Percentiles rank a stretch among this genome's conserved stretches.
Evolutionary conservation across 164 flowering plant genomes (phyloP).

Genomic region (Annona squamosa): DNA sequence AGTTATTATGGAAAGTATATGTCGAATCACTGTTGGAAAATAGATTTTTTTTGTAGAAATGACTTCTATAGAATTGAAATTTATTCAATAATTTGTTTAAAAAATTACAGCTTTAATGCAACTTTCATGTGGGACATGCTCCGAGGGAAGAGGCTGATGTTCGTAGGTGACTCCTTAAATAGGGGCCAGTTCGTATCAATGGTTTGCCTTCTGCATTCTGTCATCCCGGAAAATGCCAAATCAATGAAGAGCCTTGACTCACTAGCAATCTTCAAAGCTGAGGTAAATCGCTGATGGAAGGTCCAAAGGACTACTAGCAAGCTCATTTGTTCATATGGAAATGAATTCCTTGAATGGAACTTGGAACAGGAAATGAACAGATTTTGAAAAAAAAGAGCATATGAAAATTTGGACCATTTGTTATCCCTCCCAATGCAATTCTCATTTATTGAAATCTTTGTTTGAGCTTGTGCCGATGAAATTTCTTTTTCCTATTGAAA

Average conservation of each 20-base stretch:
- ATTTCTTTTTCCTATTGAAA: background rate
- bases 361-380: background rate
- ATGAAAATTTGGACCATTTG: background rate
- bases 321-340: background rate
- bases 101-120: slow-evolving; percentile 63
- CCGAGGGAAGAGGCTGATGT: slow-evolving; percentile 86
- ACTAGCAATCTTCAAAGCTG: slow-evolving; percentile 60
- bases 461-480: background rate
- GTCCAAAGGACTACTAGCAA: background rate
- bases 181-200: slow-evolving; percentile 77
- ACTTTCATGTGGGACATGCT: slow-evolving; percentile 75
- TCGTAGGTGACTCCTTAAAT: slow-evolving; percentile 79
- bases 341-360: background rate
- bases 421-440: background rate
- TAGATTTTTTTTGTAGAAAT: too few species aligned
- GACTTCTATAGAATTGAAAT: background rate
- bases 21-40: too few species aligned
- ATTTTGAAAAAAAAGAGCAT: background rate
- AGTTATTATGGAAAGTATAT: too few species aligned
- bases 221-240: slow-evolving; percentile 55
- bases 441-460: background rate
- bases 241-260: slow-evolving; percentile 65
- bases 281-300: slow-evolving; percentile 28
- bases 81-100: background rate
- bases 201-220: slow-evolving; percentile 72